phyloP scores from a whole-genome alignment of 495 filamentous ascomycete species.

The Pyrenula aspistea region DNA sequence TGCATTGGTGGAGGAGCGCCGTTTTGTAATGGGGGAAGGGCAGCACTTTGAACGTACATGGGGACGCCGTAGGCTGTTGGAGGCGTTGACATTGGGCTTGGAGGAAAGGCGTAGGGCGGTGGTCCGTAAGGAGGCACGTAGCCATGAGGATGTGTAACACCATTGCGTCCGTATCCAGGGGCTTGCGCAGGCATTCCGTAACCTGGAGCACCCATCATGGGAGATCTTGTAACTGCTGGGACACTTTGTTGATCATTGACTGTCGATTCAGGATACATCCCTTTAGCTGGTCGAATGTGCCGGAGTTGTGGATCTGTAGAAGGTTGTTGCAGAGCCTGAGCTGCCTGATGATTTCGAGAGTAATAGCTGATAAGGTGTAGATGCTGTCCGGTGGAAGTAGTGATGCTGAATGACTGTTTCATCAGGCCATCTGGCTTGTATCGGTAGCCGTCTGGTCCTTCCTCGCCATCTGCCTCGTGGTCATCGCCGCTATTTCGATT shows the following conservation, averaged over 20 bases:
- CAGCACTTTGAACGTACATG: constrained; percentile 13
- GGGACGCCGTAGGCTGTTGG: constrained; percentile 24
- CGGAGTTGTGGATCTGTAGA: constrained; percentile 69
- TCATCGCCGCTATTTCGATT: constrained; percentile 70
- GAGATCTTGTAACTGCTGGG: constrained; percentile 49
- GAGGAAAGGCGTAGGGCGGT: constrained; percentile 49
- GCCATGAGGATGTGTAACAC: constrained; percentile 30
- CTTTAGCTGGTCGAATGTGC: constrained; percentile 73
- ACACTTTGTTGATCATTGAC: constrained; percentile 69
- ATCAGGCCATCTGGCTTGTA: constrained; percentile 96
- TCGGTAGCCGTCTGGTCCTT: constrained; percentile 88
- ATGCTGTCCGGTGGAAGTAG: constrained; percentile 78
- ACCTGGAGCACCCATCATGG: constrained; percentile 41
- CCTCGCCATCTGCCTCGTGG: constrained; percentile 54
- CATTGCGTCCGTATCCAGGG: constrained; percentile 36
- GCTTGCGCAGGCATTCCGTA: constrained; percentile 40
- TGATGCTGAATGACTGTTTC: constrained; percentile 99
- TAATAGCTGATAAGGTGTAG: constrained; percentile 96
- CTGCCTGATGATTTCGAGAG: constrained; percentile 57
- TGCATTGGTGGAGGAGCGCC: constrained; percentile 18
- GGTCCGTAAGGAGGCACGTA: constrained; percentile 21
- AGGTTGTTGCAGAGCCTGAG: constrained; percentile 61
- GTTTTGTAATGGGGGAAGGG: constrained; percentile 17
- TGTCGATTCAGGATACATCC: constrained; percentile 96
- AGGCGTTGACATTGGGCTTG: constrained; percentile 42